Percentiles rank a stretch among this genome's conserved stretches.
These are phyloP conservation scores for Colletotrichum echinochloae DNA, from an alignment of 2,329 filamentous ascomycete species.

Conservation along the genomic window DNA sequence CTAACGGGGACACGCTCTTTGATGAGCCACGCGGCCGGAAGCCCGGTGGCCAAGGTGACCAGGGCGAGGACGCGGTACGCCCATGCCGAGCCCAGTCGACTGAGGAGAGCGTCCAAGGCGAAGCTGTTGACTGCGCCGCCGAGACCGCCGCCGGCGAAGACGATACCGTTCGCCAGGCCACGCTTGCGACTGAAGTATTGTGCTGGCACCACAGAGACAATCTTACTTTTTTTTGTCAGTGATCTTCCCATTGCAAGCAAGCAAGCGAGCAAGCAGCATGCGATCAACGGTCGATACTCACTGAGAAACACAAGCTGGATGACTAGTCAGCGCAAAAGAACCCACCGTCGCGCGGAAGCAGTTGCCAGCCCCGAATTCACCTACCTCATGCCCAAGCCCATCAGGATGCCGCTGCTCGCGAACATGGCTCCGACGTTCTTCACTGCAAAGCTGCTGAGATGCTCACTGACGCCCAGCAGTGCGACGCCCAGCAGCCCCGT, in stretches of 20 bases:
- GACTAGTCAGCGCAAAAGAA: background rate
- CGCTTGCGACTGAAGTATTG: slow-evolving; percentile 67
- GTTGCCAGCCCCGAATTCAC: background rate
- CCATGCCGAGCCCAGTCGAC: slow-evolving; percentile 60
- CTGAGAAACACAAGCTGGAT: slow-evolving; percentile 28
- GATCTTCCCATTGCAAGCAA: background rate
- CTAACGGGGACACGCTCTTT: slow-evolving; percentile 58
- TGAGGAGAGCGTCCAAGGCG: slow-evolving; percentile 60
- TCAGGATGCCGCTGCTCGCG: slow-evolving; percentile 49
- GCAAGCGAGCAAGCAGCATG: background rate
- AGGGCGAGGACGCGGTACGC: slow-evolving; percentile 65
- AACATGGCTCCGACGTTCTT: slow-evolving; percentile 52
- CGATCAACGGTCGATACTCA: background rate
- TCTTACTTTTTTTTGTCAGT: slow-evolving; percentile 44
- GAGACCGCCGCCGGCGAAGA: slow-evolving; percentile 66
- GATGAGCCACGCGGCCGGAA: slow-evolving; percentile 67
- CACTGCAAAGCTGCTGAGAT: slow-evolving; percentile 56
- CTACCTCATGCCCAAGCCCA: slow-evolving; percentile 51
- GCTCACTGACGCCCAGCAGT: slow-evolving; percentile 62
- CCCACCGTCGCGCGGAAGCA: too few species aligned
- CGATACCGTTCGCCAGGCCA: slow-evolving; percentile 67
- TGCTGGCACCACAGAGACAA: slow-evolving; percentile 60
- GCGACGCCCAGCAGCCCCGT: slow-evolving; percentile 62
- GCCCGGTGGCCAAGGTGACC: slow-evolving; percentile 62
- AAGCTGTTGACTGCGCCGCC: slow-evolving; percentile 67